Evolutionary conservation across 129 eudicot species (phyloP).

Genomic region (Pittosporum tobira): DNA sequence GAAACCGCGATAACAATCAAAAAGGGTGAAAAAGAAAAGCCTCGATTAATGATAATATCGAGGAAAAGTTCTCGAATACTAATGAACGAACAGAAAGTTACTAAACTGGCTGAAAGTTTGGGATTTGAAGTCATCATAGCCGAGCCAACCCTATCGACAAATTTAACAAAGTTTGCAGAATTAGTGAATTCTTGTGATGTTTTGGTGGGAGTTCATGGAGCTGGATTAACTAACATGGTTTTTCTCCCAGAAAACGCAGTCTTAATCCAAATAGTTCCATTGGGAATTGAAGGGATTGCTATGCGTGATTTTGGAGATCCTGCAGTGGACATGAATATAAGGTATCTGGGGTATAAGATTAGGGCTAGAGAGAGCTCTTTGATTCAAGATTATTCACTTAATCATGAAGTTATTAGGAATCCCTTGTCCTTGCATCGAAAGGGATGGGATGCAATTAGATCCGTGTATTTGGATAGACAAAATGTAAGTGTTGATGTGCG

Average conservation of each 20-base stretch:
- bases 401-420: conserved; percentile 42
- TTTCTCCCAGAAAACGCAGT: conserved; percentile 49
- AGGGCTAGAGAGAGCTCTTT: conserved; percentile 50
- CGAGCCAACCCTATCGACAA: conserved; percentile 25
- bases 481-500: conserved; percentile 48
- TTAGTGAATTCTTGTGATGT: conserved; percentile 56
- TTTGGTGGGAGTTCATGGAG: conserved; percentile 71
- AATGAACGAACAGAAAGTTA: conserved; percentile 29
- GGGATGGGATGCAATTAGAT: conserved; percentile 43
- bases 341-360: conserved; percentile 50
- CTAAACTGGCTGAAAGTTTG: conserved; percentile 28
- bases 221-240: conserved; percentile 63
- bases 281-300: conserved; percentile 39
- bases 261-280: conserved; percentile 44
- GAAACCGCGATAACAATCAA: conserved; percentile 9
- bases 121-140: conserved; percentile 49
- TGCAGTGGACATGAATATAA: conserved; percentile 38
- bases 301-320: conserved; percentile 48
- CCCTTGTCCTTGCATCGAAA: conserved; percentile 30
- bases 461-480: conserved; percentile 44
- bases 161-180: conserved; percentile 34
- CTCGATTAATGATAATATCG: conserved; percentile 50
- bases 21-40: conserved; percentile 11
- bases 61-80: conserved; percentile 37
- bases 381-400: conserved; percentile 27